A percentile compares a stretch with the other conserved stretches of the same genome.
Evolutionary conservation across 768 basidiomycete species (phyloP).

Genomic region (Gymnopilus junonius): DNA sequence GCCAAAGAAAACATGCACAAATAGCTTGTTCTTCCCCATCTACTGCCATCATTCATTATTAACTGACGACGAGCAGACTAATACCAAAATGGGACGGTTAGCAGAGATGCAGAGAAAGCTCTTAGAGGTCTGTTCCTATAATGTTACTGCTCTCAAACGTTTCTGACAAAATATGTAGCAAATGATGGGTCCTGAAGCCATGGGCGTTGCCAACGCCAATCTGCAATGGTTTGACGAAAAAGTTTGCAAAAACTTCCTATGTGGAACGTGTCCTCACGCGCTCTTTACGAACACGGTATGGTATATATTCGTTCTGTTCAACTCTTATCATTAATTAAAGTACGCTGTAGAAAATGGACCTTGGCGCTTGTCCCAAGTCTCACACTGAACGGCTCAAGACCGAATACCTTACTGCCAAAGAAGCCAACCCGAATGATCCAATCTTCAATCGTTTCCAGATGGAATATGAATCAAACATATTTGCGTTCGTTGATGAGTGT

Average conservation of each 20-base stretch:
- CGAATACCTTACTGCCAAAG: slow-evolving; percentile 82
- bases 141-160: background rate
- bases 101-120: slow-evolving; percentile 99
- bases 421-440: slow-evolving; percentile 78
- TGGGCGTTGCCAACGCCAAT: slow-evolving; percentile 94
- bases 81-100: slow-evolving; percentile 78
- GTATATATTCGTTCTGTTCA: slow-evolving; percentile 12
- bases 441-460: slow-evolving; percentile 86
- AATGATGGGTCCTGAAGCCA: slow-evolving; percentile 99
- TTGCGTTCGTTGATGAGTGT: slow-evolving; percentile 97
- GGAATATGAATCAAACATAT: slow-evolving; percentile 96
- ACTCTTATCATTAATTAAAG: background rate
- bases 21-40: slow-evolving; percentile 5
- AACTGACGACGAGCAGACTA: slow-evolving; percentile 2
- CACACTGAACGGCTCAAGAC: slow-evolving; percentile 94
- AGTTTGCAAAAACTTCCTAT: slow-evolving; percentile 97
- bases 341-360: slow-evolving; percentile 91
- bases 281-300: slow-evolving; percentile 97
- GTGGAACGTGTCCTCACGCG: slow-evolving; percentile 97
- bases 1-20: slow-evolving; percentile 13
- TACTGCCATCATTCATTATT: background rate
- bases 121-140: slow-evolving; percentile 41
- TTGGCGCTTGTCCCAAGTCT: slow-evolving; percentile 96
- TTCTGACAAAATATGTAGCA: slow-evolving; percentile 59
- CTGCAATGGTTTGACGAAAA: slow-evolving; percentile 95